Base-by-base conservation (phyloP, 768 basidiomycete species). In the Lentinula guzmanii region DNA sequence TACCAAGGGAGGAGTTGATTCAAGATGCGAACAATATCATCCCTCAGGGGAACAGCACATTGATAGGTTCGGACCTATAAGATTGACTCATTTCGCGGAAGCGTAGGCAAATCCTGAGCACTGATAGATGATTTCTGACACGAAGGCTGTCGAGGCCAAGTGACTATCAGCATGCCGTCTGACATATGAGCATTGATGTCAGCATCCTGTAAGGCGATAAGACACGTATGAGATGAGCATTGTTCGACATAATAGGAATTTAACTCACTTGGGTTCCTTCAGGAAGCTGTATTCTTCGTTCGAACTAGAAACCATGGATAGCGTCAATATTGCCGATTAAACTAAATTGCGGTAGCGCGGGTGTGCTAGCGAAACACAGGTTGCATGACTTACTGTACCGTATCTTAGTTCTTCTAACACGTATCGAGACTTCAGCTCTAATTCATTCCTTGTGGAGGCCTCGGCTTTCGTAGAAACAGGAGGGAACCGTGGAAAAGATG, bases 141-240 rank as follows among this genome's bases (percentile, higher is more conserved):
- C 41, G 21, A 4, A 8, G 55, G 31, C 15, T 39, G 37, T 33
- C 58, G 58, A 37, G 58, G 58, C 58, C 58, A 59, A 50, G 45
- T 59, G 31, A 59, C 58, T 45, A 34, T 45, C 33, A 59, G 46
- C 33, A 59, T 59, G 16, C 58, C 58, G 5, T 59, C 58, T 28
- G 58, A 18, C n/a, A 59, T 28, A 37, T 35, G 43, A 21, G 58
- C 58, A 0, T 33, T 59, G 58, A 59, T 59, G 3, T 59, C 45
- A 48, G 58, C 28, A 9, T 59, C 16, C 58, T 59, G 46, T 7
- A 21, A 15, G 21, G 42, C 43, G 42, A 59, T 48, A 24, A 24
- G 56, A 46, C 28, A 35, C 18, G n/a, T n/a, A 18, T 13, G 37
- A 57, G 21, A 21, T 46, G 15, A 51, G 33, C 24, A 59, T 59